These are phyloP conservation scores for Didymella pomorum DNA, from an alignment of 2,329 filamentous ascomycete genomes.

Conservation along the genomic window DNA sequence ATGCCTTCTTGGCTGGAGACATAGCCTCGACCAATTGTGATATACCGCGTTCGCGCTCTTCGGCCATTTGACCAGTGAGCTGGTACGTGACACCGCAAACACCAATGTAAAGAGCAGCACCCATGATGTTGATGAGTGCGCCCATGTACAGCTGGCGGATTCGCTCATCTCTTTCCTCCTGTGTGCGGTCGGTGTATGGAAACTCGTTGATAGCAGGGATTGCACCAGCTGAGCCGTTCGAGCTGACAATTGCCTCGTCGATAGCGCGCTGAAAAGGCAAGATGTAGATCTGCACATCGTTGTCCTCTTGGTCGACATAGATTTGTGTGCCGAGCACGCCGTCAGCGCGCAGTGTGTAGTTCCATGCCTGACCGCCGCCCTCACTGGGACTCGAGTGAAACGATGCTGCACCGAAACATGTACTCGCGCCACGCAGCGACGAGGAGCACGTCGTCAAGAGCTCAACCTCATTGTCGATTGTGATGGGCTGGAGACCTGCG, in stretches of 20 bases:
- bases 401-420: constrained; percentile 76
- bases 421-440: constrained; percentile 67
- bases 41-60: constrained; percentile 86
- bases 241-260: constrained; percentile 72
- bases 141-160: constrained; percentile 76
- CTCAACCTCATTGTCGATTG: constrained; percentile 63
- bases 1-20: constrained; percentile 78
- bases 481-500: constrained; percentile 64
- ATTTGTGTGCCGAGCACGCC: constrained; percentile 72
- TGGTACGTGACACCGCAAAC: constrained; percentile 87
- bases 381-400: constrained; percentile 79
- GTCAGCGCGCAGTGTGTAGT: constrained; percentile 84
- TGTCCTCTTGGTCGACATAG: constrained; percentile 68
- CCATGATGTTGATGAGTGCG: constrained; percentile 77
- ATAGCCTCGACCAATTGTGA: constrained; percentile 89
- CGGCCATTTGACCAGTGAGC: constrained; percentile 82
- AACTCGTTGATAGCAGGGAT: constrained; percentile 66
- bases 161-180: constrained; percentile 69
- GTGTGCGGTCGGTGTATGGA: constrained; percentile 76
- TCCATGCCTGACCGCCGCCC: constrained; percentile 74
- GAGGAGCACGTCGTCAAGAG: constrained; percentile 69
- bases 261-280: constrained; percentile 82
- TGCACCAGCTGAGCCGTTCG: constrained; percentile 55
- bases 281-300: constrained; percentile 79
- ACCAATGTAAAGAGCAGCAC: constrained; percentile 78